Evolutionary conservation across 768 basidiomycete species (phyloP).

Genomic region (Leccinum disarticulatum): DNA sequence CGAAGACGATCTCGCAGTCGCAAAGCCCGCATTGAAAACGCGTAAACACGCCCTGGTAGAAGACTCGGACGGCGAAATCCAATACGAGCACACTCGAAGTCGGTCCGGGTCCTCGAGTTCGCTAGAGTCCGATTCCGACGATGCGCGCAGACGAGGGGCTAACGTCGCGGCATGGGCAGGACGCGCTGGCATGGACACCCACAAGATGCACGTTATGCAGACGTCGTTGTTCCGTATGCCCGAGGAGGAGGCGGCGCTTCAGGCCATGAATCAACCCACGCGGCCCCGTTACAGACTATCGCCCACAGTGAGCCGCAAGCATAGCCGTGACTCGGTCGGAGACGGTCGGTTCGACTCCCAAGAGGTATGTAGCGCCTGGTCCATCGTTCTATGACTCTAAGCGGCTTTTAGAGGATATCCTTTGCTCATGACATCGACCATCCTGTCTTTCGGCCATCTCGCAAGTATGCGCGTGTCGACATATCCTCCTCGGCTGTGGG

Average conservation of each 20-base stretch:
- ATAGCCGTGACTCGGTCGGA: constrained; percentile 76
- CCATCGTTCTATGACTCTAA: not conserved
- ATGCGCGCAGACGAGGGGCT: constrained; percentile 34
- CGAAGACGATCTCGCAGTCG: constrained; percentile 46
- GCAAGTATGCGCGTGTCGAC: constrained; percentile 78
- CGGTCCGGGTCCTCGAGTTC: constrained; percentile 34
- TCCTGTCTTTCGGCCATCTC: constrained; percentile 65
- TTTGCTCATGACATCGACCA: constrained; percentile 75
- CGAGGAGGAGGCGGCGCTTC: constrained; percentile 68
- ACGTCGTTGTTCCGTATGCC: constrained; percentile 79
- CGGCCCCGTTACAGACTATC: constrained; percentile 36
- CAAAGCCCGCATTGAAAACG: constrained; percentile 22
- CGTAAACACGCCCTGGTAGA: constrained; percentile 50
- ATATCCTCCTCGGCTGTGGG: constrained; percentile 62
- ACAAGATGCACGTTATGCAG: constrained; percentile 93
- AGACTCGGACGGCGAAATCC: constrained; percentile 54
- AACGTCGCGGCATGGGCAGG: constrained; percentile 70
- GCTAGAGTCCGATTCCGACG: constrained; percentile 23
- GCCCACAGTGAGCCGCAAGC: constrained; percentile 57
- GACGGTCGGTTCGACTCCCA: constrained; percentile 63
- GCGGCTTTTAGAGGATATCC: constrained; percentile 59
- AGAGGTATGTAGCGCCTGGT: constrained; percentile 46
- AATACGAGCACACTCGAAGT: constrained; percentile 42
- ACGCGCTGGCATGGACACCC: constrained; percentile 74
- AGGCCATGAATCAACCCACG: constrained; percentile 47